Percentiles rank a stretch among this genome's conserved stretches.
Evolutionary conservation across 192 early-diverging fungal species (phyloP).

Genomic region (Diversispora eburnea): DNA sequence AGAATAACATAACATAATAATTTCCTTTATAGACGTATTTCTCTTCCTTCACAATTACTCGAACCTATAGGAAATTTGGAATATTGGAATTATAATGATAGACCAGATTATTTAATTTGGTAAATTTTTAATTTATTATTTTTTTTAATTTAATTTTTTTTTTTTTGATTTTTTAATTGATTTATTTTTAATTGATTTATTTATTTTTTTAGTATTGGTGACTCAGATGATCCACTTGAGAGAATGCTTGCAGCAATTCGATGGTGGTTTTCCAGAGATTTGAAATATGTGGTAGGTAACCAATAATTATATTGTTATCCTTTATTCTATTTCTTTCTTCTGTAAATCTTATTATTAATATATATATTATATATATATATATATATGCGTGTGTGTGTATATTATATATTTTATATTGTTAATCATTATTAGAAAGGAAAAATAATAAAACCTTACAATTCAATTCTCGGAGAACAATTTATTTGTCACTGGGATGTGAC

Average conservation of each 20-base stretch:
- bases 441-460: constrained; percentile 57
- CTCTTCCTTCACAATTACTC: constrained; percentile 65
- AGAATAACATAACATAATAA: no score
- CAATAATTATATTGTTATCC: not conserved
- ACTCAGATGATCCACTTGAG: constrained; percentile 59
- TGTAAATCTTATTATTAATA: not conserved
- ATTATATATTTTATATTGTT: not conserved
- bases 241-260: constrained; percentile 66
- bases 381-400: no score
- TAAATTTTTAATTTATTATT: not conserved
- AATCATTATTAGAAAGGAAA: constrained; percentile 30
- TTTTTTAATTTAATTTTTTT: not conserved
- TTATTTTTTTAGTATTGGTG: constrained; percentile 50
- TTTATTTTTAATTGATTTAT: no score
- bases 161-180: not conserved
- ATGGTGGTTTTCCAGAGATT: constrained; percentile 72
- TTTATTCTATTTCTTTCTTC: not conserved
- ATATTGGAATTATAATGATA: constrained; percentile 76
- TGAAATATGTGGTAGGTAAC: constrained; percentile 49
- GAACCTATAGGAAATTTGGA: constrained; percentile 74
- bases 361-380: no score
- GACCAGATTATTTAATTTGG: constrained; percentile 64
- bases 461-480: constrained; percentile 56
- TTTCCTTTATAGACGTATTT: constrained; percentile 48
- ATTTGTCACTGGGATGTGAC: constrained; percentile 52